Conservation (phyloP, 371 early-diverging fungal species). For the Lichtheimia hyalospora region DNA sequence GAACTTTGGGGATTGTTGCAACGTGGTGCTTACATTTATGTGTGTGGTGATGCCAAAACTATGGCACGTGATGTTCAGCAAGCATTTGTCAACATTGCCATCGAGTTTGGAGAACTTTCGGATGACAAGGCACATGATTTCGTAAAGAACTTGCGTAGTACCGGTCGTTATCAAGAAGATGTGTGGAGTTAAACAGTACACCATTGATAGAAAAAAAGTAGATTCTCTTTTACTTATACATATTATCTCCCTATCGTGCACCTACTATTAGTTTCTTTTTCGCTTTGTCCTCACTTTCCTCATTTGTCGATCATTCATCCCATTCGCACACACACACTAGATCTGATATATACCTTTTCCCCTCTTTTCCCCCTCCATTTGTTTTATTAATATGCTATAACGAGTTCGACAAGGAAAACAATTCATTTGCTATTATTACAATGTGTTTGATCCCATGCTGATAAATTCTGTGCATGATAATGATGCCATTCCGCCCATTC, state of each 20-base stretch:
- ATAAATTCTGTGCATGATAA: conserved; percentile 11
- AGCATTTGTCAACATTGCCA: conserved; percentile 70
- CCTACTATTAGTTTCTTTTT: background rate
- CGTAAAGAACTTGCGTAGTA: conserved; percentile 79
- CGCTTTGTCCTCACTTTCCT: no score
- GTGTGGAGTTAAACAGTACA: conserved; percentile 74
- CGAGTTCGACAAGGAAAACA: no score
- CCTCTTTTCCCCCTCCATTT: no score
- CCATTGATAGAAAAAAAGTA: background rate
- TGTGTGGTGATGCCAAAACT: conserved; percentile 95
- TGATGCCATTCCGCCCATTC: conserved; percentile 45
- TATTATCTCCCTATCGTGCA: background rate
- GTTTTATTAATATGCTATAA: no score
- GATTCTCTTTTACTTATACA: background rate
- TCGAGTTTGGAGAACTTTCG: conserved; percentile 63
- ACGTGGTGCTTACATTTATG: conserved; percentile 80
- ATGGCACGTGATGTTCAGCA: conserved; percentile 94
- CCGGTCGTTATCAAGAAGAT: conserved; percentile 92
- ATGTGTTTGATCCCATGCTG: background rate
- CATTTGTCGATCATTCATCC: background rate
- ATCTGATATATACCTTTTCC: no score
- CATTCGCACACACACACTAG: background rate
- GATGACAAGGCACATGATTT: conserved; percentile 74
- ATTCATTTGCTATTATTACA: no score
- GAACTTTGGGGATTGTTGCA: conserved; percentile 77